Evolutionary conservation across 164 flowering plant species (phyloP), one percentile per base, ranked within the genome.

Genomic region (Piper longum): DNA sequence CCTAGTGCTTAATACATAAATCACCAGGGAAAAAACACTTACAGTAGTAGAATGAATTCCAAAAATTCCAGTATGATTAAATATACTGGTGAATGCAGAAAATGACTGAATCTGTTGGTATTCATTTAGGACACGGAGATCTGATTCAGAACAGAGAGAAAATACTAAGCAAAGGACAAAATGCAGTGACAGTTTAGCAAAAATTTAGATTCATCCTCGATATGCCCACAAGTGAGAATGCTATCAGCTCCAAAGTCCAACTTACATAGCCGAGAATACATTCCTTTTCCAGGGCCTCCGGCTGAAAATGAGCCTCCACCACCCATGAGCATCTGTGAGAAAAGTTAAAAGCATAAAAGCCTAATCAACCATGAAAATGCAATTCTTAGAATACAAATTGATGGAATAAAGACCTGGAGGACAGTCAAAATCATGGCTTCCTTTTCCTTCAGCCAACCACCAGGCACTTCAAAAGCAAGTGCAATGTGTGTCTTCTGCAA

Each of bases 221-320:
- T 12, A 48, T 9, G 52, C 52, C 52, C 3, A 12, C 14, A 2
- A 48, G 52, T 48, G 12, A 48, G 14, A 48, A 48, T 48, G 11
- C 52, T 9, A 2, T 9, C 48, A 48, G 9, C 52, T 9, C 14
- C 2, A 14, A 14, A 12, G 14, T 48, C 9, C 12, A 63, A 84
- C 98, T 82, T 81, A 91, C 98, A 89, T 65, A 89, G 67, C 57
- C 96, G 80, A 63, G 98, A 89, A 70, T 81, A 74, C 95, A 91
- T 87, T 62, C 98, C 98, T 77, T 91, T 91, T 65, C 98, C 96
- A 74, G 98, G 96, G 61, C 98, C 98, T 17, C 95, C 95, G 67
- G 88, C 87, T 44, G 98, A 91, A 78, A 91, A 91, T 60, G 98
- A 89, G 62, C 98, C 95, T 62, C 98, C 98, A 60, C 98, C 96